These are phyloP conservation scores for Erodium trifolium DNA, from an alignment of 441 rosid genomes.

Conservation along the genomic window DNA sequence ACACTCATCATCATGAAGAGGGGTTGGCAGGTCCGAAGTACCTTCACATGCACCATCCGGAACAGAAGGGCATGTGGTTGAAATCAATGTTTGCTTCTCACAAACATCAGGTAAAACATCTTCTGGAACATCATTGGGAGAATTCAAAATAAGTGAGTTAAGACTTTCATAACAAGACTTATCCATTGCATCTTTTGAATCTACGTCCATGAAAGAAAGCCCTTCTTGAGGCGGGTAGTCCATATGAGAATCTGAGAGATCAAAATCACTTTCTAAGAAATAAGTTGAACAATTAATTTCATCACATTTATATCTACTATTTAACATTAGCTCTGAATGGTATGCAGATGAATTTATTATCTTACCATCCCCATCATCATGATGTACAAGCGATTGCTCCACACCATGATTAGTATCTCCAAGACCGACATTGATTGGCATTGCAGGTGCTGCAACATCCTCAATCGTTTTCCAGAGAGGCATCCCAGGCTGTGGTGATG, in stretches of 20 bases:
- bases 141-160: slow-evolving; percentile 20
- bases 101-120: slow-evolving; percentile 16
- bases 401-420: slow-evolving; percentile 23
- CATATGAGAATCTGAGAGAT: slow-evolving; percentile 30
- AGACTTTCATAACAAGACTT: slow-evolving; percentile 19
- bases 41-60: slow-evolving; percentile 20
- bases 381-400: slow-evolving; percentile 20
- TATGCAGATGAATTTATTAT: slow-evolving; percentile 19
- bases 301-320: slow-evolving; percentile 16
- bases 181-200: slow-evolving; percentile 20
- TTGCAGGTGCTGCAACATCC: slow-evolving; percentile 28
- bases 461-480: slow-evolving; percentile 34
- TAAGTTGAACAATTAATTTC: slow-evolving; percentile 23
- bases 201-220: slow-evolving; percentile 15
- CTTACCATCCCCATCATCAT: slow-evolving; percentile 20
- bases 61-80: slow-evolving; percentile 16
- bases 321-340: slow-evolving; percentile 18
- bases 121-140: slow-evolving; percentile 18
- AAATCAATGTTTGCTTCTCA: slow-evolving; percentile 20
- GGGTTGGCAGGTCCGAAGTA: slow-evolving; percentile 16
- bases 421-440: slow-evolving; percentile 13
- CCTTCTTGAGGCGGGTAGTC: slow-evolving; percentile 21
- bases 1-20: slow-evolving; percentile 22
- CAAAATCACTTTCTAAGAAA: slow-evolving; percentile 27
- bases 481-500: slow-evolving; percentile 25